Conservation (phyloP, 495 filamentous ascomycete genomes). For the Rostrohypoxylon terebratum region DNA sequence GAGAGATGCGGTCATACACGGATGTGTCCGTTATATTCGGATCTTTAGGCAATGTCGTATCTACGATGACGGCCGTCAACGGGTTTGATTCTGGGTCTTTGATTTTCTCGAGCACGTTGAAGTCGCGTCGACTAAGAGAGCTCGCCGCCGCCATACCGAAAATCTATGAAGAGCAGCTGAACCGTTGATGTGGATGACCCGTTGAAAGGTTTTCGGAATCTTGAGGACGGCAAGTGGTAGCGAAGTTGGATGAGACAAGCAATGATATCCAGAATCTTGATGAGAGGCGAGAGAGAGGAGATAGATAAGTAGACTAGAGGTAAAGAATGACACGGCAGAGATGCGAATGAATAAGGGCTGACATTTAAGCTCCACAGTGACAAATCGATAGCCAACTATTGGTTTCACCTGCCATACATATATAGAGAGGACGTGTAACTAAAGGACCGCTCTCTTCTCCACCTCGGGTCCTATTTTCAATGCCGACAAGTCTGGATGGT, state of each 20-base stretch:
- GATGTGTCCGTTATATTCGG: slow-evolving; percentile 62
- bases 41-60: slow-evolving; percentile 69
- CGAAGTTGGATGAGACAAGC: neutral
- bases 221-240: neutral
- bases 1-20: slow-evolving; percentile 53
- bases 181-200: neutral
- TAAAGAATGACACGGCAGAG: slow-evolving; percentile 1
- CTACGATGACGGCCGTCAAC: slow-evolving; percentile 62
- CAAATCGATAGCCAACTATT: slow-evolving; percentile 1
- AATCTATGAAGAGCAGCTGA: neutral
- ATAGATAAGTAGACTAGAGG: slow-evolving; percentile 10
- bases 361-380: slow-evolving; percentile 10
- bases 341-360: neutral
- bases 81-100: slow-evolving; percentile 82
- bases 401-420: neutral
- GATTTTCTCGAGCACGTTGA: slow-evolving; percentile 78
- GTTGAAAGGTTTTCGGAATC: neutral
- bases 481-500: slow-evolving; percentile 18
- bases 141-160: slow-evolving; percentile 59
- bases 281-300: neutral
- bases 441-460: slow-evolving; percentile 16
- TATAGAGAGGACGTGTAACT: too few species aligned
- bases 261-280: slow-evolving; percentile 10
- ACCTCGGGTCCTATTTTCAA: slow-evolving; percentile 34
- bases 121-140: slow-evolving; percentile 75